Evolutionary conservation across 345 rosid species (phyloP), one percentile per base, ranked within the genome.

Genomic region (Hibiscus tridactylites): DNA sequence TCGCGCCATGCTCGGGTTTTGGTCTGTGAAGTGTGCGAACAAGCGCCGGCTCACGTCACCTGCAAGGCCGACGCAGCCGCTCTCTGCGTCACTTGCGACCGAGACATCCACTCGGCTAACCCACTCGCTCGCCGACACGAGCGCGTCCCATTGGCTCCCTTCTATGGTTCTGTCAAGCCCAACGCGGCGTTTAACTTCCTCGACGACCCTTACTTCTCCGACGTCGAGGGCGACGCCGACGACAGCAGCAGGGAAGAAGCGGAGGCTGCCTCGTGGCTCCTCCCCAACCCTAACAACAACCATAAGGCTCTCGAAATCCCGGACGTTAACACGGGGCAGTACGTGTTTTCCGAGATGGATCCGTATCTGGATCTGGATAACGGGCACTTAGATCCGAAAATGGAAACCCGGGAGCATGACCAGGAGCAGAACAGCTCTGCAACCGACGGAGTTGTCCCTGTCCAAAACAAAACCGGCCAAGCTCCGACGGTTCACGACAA

Each of bases 11-110:
- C 91, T 49, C 97, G 99, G 26, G 97, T 92, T 11, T 83, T 87
- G 86, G 68, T 95, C 16, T 95, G 99, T 71, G 92, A 89, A 74
- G 99, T 95, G 16, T 95, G 99, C 68, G 99, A 95, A 85, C 99
- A 95, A 73, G 96, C 96, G 0, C 99, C 99, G 0, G 99, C 99
- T 2, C 84, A 90, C 77, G 96, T 95, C 77, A 95, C 97, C 67
- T 95, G 99, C 85, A 89, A 89, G 76, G 99, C 98, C 1, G 99
- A 95, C 74, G 97, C 99, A 0, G 99, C 99, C 29, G 89, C 98
- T 12, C 91, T 95, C 59, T 95, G 99, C 84, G 78, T 85, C 83
- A 78, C 92, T 59, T 95, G 99, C 73, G 99, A 95, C 88, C 91
- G 88, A 0, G 98, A 95, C 75, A 95, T 95, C 83, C 99, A 95